Base-by-base conservation (phyloP, 306 rosid genomes). In the Coriaria nepalensis region DNA sequence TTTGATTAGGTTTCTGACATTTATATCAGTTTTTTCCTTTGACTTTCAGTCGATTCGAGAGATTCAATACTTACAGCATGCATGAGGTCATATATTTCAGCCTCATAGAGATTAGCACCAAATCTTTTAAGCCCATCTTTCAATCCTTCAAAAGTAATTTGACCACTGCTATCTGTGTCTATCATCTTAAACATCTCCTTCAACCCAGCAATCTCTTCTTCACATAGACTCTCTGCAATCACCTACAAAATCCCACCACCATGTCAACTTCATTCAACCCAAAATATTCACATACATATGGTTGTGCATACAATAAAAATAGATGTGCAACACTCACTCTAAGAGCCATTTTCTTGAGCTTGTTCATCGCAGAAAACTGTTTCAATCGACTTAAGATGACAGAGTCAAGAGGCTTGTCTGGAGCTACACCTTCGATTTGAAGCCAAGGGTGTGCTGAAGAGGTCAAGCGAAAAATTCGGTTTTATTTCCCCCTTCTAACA, bases 391-490 rank as follows among this genome's bases (percentile, higher is more conserved):
- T 83, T 58, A 87, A 70, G 60, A 87, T 93, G 33, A 94, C 93
- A 2, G 94, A 59, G 58, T 87, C 94, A 50, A 87, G 93, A 52
- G 88, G 83, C 69, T 78, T 83, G 66, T 87, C 96, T 33, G 85
- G 83, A 52, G 94, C 94, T 56, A 65, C 49, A 57, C 90, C 97
- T 62, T 88, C 93, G 49, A 70, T 70, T 49, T 67, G 93, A 66
- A 88, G 66, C 97, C 97, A 88, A 9, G 93, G 97, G 37, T 88
- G 90, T 50, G 93, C 97, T 88, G 73, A 55, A 80, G 45, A 41
- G 64, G 62, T 50, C 56, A 66, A 49, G 29, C 29, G 3, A 20
- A 20, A 20, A 20, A 20, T 20, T 20, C 29, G 29, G 29, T 20
- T 20, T 20, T 20, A 20, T 20, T 20, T 20, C 29, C 29, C 3